Percentiles rank a stretch among this genome's conserved stretches.
These are phyloP conservation scores for Neurospora africana DNA, from an alignment of 495 filamentous ascomycete genomes.

Conservation along the genomic window DNA sequence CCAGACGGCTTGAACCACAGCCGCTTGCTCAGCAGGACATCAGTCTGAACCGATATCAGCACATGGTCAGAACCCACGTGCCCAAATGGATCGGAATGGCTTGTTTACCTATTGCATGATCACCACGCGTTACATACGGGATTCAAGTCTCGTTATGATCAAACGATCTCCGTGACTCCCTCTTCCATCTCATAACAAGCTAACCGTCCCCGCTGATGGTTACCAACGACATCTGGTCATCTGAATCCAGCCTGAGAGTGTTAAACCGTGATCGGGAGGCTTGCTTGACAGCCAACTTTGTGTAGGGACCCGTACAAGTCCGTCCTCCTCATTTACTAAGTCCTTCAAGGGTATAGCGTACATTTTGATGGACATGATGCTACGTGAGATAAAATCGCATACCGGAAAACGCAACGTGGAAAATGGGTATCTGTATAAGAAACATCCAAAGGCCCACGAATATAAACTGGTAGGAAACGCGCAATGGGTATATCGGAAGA, in stretches of 20 bases:
- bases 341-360: background rate
- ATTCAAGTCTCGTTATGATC: background rate
- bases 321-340: background rate
- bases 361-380: background rate
- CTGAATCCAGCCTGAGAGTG: background rate
- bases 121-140: background rate
- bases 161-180: background rate
- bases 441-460: background rate
- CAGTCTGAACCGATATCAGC: background rate
- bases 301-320: background rate
- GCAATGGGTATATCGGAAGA: background rate
- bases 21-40: background rate
- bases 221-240: background rate
- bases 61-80: background rate
- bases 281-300: background rate
- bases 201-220: background rate
- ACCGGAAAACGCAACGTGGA: background rate
- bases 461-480: background rate
- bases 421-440: background rate
- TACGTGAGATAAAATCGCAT: background rate
- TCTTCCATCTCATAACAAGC: background rate
- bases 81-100: background rate
- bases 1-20: background rate
- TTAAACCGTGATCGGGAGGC: background rate
- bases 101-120: background rate